Base-by-base conservation (phyloP, 2,329 filamentous ascomycete species). In the Neopestalotiopsis clavispora region DNA sequence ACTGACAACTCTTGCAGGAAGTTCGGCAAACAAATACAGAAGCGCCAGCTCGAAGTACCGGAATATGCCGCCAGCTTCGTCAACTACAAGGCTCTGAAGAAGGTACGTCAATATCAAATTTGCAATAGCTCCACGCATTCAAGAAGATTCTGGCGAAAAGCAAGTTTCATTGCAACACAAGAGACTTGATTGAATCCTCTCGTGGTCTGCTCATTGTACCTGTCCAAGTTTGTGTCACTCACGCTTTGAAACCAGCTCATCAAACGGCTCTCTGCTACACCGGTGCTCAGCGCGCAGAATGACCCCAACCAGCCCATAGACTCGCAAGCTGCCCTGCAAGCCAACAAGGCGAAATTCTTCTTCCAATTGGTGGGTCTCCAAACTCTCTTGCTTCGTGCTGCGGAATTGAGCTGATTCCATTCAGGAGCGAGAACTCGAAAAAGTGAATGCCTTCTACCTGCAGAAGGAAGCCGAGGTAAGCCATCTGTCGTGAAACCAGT, bases 61-160 rank as follows among this genome's bases (percentile, higher is more conserved):
- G 96, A 99, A 88, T 99, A 99, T 91, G 95, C 96, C 71, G 94
- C 95, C 73, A 98, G 95, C 83, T 99, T 99, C 80, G 95, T 98
- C 76, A 98, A 99, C 84, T 99, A 99, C 86, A 99, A 99, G 85
- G 95, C 94, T 70, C 87, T 99, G 75, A 99, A 99, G 84, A 98
- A 98, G 94, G 96, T 97, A 79, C 71, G 83, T 79, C 66, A 34
- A 17, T 42, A 62, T 28, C 49, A 12, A 34, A 38, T n/a, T 14
- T 66, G 23, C n/a, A 23, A 13, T 59, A 12, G 13, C 30, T 38
- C 34, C 34, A 60, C 56, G 34, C 17, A 59, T 28, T 60, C 13
- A 4, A 30, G 17, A 20, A 56, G 10, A 63, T 23, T 10, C 10
- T 61, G 60, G 66, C n/a, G 28, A 67, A 67, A 67, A 67, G 59